These are phyloP conservation scores for Cercospora citrullina DNA, from an alignment of 2,329 filamentous ascomycete species.

Conservation along the genomic window DNA sequence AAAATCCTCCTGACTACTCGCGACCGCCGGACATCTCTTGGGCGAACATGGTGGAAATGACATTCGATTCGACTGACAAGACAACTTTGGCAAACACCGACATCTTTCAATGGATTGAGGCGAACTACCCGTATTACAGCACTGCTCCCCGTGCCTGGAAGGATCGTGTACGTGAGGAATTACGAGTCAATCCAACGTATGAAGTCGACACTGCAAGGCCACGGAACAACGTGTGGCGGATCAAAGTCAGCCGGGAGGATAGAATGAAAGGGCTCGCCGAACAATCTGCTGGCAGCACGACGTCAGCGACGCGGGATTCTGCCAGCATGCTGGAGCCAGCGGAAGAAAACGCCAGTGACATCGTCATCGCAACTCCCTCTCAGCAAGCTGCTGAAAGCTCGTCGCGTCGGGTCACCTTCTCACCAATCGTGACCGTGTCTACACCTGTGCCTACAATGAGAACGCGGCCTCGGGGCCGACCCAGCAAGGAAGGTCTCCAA, in stretches of 20 bases:
- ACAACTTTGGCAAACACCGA: constrained; percentile 7
- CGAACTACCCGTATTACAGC: constrained; percentile 13
- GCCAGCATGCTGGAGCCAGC: background rate
- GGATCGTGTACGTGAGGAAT: constrained; percentile 8
- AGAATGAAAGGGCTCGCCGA: background rate
- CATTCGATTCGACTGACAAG: constrained; percentile 3
- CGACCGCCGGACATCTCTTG: constrained; percentile 7
- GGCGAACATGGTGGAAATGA: constrained; percentile 8
- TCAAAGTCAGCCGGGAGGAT: background rate
- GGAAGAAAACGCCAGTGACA: background rate
- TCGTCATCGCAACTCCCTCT: background rate
- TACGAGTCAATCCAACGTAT: constrained; percentile 10
- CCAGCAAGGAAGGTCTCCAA: background rate
- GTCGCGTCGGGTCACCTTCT: constrained; percentile 19
- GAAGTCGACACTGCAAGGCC: constrained; percentile 3
- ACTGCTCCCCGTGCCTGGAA: constrained; percentile 13
- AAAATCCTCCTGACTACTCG: background rate
- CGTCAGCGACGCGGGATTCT: background rate
- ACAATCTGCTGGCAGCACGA: background rate
- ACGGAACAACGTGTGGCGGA: constrained; percentile 10
- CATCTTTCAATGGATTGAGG: constrained; percentile 12
- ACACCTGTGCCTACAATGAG: constrained; percentile 1
- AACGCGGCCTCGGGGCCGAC: background rate
- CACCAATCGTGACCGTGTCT: constrained; percentile 14
- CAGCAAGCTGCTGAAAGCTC: background rate